Conservation (phyloP, 1,284 basidiomycete species). For the Coriolopsis trogii region DNA sequence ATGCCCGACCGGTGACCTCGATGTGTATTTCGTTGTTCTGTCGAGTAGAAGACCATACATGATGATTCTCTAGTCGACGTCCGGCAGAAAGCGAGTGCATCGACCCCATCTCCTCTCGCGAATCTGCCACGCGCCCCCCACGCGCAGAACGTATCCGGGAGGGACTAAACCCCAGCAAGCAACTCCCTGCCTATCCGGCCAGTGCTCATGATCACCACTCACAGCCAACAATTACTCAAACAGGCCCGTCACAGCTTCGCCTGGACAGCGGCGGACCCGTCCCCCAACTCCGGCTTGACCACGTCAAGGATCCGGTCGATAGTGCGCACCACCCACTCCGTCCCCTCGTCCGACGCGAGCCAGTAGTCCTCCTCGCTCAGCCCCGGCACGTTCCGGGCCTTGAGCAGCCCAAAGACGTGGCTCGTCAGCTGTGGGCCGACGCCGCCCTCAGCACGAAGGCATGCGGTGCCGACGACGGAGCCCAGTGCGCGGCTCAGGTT, state of each 20-base stretch:
- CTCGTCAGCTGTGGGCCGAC: constrained; percentile 91
- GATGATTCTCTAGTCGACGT: too few species aligned
- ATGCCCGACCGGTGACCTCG: too few species aligned
- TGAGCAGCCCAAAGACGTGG: constrained; percentile 93
- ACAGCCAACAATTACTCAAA: too few species aligned
- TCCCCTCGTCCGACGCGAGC: constrained; percentile 89
- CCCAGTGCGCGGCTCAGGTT: constrained; percentile 88
- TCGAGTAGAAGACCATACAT: too few species aligned
- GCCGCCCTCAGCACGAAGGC: constrained; percentile 85
- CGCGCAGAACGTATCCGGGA: not conserved
- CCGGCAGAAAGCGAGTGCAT: too few species aligned
- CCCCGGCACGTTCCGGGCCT: constrained; percentile 66
- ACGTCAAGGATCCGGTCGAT: constrained; percentile 83
- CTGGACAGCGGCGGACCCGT: constrained; percentile 40
- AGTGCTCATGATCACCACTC: too few species aligned
- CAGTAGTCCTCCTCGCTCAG: constrained; percentile 80
- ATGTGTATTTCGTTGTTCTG: too few species aligned
- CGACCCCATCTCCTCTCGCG: constrained; percentile 1
- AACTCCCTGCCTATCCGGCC: too few species aligned
- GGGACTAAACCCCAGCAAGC: not conserved
- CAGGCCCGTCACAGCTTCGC: constrained; percentile 75
- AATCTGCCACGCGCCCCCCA: constrained; percentile 8
- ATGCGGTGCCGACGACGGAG: constrained; percentile 89
- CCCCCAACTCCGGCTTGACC: constrained; percentile 50
- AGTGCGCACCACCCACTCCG: constrained; percentile 88